These are phyloP conservation scores for Aspergillaceae sp. DNA, from an alignment of 2,329 filamentous ascomycete species.

Conservation along the genomic window DNA sequence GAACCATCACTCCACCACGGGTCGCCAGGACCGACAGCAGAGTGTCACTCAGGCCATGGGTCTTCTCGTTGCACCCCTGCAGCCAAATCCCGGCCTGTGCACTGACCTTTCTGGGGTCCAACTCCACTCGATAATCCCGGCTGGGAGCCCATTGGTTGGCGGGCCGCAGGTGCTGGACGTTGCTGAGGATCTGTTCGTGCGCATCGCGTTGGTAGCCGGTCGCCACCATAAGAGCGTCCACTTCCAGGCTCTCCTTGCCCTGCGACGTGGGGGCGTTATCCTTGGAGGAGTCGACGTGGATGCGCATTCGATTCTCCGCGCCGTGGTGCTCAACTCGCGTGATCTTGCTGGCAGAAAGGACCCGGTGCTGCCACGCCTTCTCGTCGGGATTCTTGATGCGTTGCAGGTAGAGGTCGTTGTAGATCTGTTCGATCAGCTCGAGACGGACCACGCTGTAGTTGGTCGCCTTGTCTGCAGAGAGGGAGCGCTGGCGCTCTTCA, in stretches of 20 bases:
- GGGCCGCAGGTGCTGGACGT: constrained; percentile 58
- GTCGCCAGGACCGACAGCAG: constrained; percentile 70
- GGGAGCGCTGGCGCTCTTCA: constrained; percentile 50
- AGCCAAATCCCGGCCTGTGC: constrained; percentile 74
- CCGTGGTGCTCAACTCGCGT: constrained; percentile 49
- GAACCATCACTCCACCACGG: constrained; percentile 67
- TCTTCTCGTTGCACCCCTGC: constrained; percentile 87
- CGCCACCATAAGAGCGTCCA: constrained; percentile 75
- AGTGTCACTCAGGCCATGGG: constrained; percentile 79
- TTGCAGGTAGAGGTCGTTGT: constrained; percentile 81
- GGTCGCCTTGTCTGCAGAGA: constrained; percentile 68
- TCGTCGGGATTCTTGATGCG: constrained; percentile 62
- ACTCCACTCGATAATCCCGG: constrained; percentile 70
- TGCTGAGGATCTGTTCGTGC: constrained; percentile 67
- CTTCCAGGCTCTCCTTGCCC: constrained; percentile 56
- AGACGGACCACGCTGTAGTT: constrained; percentile 93
- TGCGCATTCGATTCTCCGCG: constrained; percentile 44
- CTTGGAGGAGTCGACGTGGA: constrained; percentile 49
- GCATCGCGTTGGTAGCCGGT: constrained; percentile 75
- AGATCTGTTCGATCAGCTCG: constrained; percentile 81
- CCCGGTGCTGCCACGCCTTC: constrained; percentile 69
- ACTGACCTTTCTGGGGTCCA: constrained; percentile 60
- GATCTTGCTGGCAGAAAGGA: constrained; percentile 62
- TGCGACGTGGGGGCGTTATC: constrained; percentile 28
- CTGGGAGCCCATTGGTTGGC: constrained; percentile 56